Base-by-base conservation (phyloP, 441 rosid genomes). In the Aquilaria agallochum region DNA sequence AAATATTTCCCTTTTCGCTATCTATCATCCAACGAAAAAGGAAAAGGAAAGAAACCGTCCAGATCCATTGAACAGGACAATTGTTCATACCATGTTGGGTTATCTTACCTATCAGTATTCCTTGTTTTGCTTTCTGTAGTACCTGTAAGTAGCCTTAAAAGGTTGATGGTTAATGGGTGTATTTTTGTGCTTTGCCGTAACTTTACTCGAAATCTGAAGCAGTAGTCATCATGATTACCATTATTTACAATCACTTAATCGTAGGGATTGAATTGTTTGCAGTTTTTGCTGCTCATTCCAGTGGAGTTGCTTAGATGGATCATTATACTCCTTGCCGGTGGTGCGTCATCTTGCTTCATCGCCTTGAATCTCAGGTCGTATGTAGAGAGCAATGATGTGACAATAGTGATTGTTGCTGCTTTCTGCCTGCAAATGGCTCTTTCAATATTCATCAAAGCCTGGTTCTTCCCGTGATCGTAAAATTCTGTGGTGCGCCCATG, bases 361-460 rank as follows among this genome's bases (percentile, higher is more conserved):
- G 83, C 90, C 45, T 52, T 73, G 15, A 95, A 92, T 73, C 84
- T 95, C 56, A 86, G 76, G 71, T 69, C 95, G 1, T 80, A 63
- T 65, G 64, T 65, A 0, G 87, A 70, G 59, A 76, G 78, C 27
- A 84, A 58, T 44, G 89, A 92, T 68, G 68, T 84, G 34, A 70
- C 84, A 4, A 58, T 89, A n/a, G 69, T 81, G 62, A 56, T 81
- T 69, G 77, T 83, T 52, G 82, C 86, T 42, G 84, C 98, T 12
- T 88, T 92, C 74, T 69, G 72, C 56, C 72, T 95, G 74, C 99
- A 95, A 72, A 77, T 92, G 80, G 81, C 86, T 53, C 76, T 95
- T 30, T 89, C 97, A 51, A 71, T 95, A 78, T 89, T 95, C 76
- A 73, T 95, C 79, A 95, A 92, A 81, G 96, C 79, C 71, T 88